Conservation (phyloP, 805 yeast genomes). For the Metschnikowia henanensis region DNA sequence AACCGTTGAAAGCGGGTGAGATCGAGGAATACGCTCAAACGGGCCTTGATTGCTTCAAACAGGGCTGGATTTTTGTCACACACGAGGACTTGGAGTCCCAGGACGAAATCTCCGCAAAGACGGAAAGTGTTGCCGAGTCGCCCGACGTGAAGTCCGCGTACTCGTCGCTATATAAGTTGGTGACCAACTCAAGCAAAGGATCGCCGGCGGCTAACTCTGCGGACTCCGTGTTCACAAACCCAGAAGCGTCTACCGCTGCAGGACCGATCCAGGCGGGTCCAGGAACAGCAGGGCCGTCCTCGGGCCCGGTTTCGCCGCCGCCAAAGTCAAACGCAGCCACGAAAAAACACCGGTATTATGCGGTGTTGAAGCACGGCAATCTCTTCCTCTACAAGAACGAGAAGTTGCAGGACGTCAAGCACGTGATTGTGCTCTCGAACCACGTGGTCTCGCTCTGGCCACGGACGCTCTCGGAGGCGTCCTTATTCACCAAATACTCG, state of each 20-base stretch:
- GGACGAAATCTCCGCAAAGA: conserved; percentile 47
- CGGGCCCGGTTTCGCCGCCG: conserved; percentile 5
- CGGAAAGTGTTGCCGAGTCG: conserved; percentile 43
- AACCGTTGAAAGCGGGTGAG: conserved; percentile 55
- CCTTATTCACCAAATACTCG: conserved; percentile 74
- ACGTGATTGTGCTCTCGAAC: conserved; percentile 74
- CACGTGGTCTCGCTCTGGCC: conserved; percentile 87
- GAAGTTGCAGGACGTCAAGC: conserved; percentile 60
- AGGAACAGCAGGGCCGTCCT: conserved; percentile 1
- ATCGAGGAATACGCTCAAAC: conserved; percentile 58
- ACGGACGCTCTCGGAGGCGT: conserved; percentile 66
- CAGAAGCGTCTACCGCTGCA: neutral
- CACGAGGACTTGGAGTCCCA: conserved; percentile 57
- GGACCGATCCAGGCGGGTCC: neutral
- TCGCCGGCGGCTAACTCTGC: neutral
- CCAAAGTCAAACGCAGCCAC: conserved; percentile 19
- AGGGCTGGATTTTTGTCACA: conserved; percentile 87
- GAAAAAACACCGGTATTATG: conserved; percentile 63
- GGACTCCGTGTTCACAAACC: neutral
- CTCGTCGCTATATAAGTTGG: conserved; percentile 58
- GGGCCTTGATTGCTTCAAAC: conserved; percentile 62
- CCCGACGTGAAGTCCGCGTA: conserved; percentile 54
- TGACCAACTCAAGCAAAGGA: conserved; percentile 30
- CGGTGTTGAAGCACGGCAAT: conserved; percentile 82
- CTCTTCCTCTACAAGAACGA: conserved; percentile 81